These are phyloP conservation scores for Tolypocladium album DNA, from an alignment of 2,329 filamentous ascomycete genomes.

Conservation along the genomic window DNA sequence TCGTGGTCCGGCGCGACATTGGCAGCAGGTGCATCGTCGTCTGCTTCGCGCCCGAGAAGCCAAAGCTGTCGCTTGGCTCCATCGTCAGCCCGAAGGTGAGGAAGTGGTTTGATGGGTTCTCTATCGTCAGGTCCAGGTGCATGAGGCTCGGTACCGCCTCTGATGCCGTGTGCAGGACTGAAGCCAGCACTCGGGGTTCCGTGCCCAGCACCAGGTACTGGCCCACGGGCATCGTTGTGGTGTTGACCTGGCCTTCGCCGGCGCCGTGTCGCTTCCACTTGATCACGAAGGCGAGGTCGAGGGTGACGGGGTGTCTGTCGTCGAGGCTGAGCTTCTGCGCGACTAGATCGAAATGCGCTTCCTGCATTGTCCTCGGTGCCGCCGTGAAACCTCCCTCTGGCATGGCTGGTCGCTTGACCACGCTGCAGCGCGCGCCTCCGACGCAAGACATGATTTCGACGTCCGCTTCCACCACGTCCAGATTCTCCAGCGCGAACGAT, in stretches of 20 bases:
- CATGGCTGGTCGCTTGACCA: slow-evolving; percentile 26
- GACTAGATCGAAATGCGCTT: slow-evolving; percentile 62
- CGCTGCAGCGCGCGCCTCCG: slow-evolving; percentile 50
- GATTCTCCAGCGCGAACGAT: slow-evolving; percentile 66
- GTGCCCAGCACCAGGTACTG: slow-evolving; percentile 69
- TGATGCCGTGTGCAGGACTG: slow-evolving; percentile 32
- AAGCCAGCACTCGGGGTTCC: slow-evolving; percentile 75
- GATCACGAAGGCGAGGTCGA: slow-evolving; percentile 68
- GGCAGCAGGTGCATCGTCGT: slow-evolving; percentile 73
- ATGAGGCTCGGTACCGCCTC: slow-evolving; percentile 23
- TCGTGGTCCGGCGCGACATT: slow-evolving; percentile 61
- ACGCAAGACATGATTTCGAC: slow-evolving; percentile 49
- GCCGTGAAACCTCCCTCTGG: slow-evolving; percentile 38
- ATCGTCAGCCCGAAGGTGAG: slow-evolving; percentile 86
- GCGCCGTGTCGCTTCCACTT: slow-evolving; percentile 56
- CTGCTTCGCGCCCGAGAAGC: slow-evolving; percentile 81
- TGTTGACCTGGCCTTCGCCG: slow-evolving; percentile 33
- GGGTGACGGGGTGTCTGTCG: slow-evolving; percentile 62
- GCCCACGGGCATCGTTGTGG: slow-evolving; percentile 63
- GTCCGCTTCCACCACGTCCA: slow-evolving; percentile 53
- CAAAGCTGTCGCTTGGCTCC: slow-evolving; percentile 88
- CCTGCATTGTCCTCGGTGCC: slow-evolving; percentile 56
- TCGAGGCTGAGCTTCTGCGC: slow-evolving; percentile 71
- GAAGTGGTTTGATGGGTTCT: slow-evolving; percentile 92
- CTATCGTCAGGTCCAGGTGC: slow-evolving; percentile 54